Conservation (phyloP, 2,329 filamentous ascomycete genomes). For the Xylaria sp. region DNA sequence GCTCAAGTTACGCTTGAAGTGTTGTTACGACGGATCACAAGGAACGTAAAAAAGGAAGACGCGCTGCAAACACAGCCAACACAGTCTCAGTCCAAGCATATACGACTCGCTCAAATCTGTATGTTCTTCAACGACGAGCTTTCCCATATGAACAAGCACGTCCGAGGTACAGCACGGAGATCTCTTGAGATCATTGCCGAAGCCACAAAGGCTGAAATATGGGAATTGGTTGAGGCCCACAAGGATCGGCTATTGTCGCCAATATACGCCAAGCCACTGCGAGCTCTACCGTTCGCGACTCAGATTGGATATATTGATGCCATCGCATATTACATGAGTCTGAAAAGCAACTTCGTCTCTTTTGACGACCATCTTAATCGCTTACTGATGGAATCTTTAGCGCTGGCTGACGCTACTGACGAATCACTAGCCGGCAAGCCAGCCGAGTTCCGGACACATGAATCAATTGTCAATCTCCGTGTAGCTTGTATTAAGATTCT, state of each 20-base stretch:
- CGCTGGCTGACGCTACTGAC: slow-evolving; percentile 92
- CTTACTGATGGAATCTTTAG: slow-evolving; percentile 91
- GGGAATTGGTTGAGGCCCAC: slow-evolving; percentile 88
- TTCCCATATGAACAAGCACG: slow-evolving; percentile 94
- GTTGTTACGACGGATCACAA: slow-evolving; percentile 81
- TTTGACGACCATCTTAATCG: slow-evolving; percentile 94
- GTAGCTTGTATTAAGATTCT: slow-evolving; percentile 94
- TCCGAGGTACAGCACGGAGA: slow-evolving; percentile 85
- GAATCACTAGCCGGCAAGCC: slow-evolving; percentile 93
- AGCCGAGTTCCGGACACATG: slow-evolving; percentile 92
- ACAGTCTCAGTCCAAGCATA: slow-evolving; percentile 59
- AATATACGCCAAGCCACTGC: slow-evolving; percentile 93
- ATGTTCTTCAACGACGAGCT: slow-evolving; percentile 88
- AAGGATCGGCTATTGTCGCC: slow-evolving; percentile 89
- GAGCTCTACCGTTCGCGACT: slow-evolving; percentile 90
- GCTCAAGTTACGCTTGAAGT: slow-evolving; percentile 86
- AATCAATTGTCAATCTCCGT: slow-evolving; percentile 88
- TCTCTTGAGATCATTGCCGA: slow-evolving; percentile 84
- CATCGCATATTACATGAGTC: slow-evolving; percentile 90
- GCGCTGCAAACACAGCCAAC: slow-evolving; percentile 58
- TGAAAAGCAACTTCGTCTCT: slow-evolving; percentile 87
- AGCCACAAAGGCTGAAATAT: slow-evolving; percentile 79
- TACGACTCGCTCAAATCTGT: slow-evolving; percentile 80
- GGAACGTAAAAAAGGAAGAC: slow-evolving; percentile 83
- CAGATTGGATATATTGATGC: slow-evolving; percentile 99